Base-by-base conservation (phyloP, 2,329 filamentous ascomycete genomes). In the Botryotinia narcissicola region DNA sequence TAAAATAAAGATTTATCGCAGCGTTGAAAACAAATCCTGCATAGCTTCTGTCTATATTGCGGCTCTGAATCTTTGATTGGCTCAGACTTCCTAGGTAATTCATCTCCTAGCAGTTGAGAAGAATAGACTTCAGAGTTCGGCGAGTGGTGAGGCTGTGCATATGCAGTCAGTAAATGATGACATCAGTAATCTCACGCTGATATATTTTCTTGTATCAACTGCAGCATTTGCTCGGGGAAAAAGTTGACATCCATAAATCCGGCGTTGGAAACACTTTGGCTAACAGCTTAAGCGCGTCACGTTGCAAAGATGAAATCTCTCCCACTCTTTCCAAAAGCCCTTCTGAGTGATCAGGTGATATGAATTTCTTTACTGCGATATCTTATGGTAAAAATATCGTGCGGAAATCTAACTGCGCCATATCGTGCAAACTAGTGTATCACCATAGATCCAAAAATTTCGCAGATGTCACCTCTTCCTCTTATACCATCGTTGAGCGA, bases 61-160 rank as follows among this genome's bases (percentile, higher is more conserved):
- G 25, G 25, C 2, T 51, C 4, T n/a, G 5, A n/a, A 51, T 10
- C 25, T 2, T n/a, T 2, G 0, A 5, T n/a, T 51, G 4, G 25
- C n/a, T 16, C 10, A n/a, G 5, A 4, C 48, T 5, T 16, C 25
- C 0, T 0, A n/a, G 12, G 7, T 2, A n/a, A 7, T n/a, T 51
- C 25, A 54, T 54, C 14, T 51, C 25, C 14, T 51, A 3, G 25
- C 25, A n/a, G 12, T 7, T 12, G 48, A 54, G 48, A 16, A n/a
- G 25, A 1, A 7, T 1, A 16, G 25, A 3, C 25, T 3, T 0
- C 48, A 54, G 25, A 54, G 25, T 3, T 54, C 25, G 48, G 48
- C 48, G 14, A 54, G 12, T 12, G 6, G 12, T 54, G 48, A n/a
- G 48, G 12, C 12, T 54, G 10, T n/a, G 25, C 25, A n/a, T 51